These are phyloP conservation scores for Fusarium sp. DNA, from an alignment of 2,329 filamentous ascomycete species.

Conservation along the genomic window DNA sequence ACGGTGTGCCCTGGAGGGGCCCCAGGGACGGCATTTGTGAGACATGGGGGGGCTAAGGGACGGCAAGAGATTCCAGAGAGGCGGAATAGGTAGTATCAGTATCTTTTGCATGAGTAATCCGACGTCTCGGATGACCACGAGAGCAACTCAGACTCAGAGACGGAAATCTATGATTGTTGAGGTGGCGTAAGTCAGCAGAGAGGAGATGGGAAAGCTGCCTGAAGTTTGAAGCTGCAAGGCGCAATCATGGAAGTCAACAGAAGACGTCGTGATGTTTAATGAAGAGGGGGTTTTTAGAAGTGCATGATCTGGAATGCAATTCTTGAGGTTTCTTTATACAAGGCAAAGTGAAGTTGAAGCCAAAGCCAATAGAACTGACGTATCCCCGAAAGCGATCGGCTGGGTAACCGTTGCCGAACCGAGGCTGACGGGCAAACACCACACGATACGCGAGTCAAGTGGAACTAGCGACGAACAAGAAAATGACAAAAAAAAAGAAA, in stretches of 20 bases:
- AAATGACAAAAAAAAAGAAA: slow-evolving; percentile 8
- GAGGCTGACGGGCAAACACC: slow-evolving; percentile 1
- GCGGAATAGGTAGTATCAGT: slow-evolving; percentile 7
- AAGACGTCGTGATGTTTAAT: background rate
- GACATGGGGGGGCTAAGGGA: slow-evolving; percentile 11
- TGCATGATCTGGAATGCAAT: background rate
- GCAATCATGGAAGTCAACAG: background rate
- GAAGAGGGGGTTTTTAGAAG: background rate
- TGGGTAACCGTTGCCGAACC: slow-evolving; percentile 14
- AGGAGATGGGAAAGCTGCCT: background rate
- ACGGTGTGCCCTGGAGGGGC: slow-evolving; percentile 1
- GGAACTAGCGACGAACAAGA: background rate
- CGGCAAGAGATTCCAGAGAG: slow-evolving; percentile 30
- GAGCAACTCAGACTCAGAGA: background rate
- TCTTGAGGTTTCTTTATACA: background rate
- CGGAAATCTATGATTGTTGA: background rate
- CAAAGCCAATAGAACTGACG: background rate
- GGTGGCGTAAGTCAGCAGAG: background rate
- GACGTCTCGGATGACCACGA: slow-evolving; percentile 3
- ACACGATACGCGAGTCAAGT: background rate
- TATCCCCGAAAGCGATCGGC: background rate
- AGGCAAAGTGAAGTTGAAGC: background rate
- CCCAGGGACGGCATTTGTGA: slow-evolving; percentile 16
- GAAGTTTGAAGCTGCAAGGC: background rate
- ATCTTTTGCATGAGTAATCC: background rate